Evolutionary conservation across 2,329 filamentous ascomycete species (phyloP).

Genomic region (Emergomyces africanus): DNA sequence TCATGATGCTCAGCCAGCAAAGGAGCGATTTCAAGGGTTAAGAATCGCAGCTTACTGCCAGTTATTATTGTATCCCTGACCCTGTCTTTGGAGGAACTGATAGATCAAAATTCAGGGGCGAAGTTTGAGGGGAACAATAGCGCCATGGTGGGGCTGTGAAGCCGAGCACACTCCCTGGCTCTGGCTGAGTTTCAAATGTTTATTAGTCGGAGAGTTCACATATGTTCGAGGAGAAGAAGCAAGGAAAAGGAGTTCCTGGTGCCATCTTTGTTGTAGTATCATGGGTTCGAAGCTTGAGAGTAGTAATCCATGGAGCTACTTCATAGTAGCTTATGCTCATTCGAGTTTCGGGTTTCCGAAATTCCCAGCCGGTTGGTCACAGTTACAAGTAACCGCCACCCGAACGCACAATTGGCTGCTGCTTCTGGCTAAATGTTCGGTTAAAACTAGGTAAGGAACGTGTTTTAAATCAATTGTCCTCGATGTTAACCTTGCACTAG

Average conservation of each 20-base stretch:
- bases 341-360: neutral
- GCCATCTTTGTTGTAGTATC: neutral
- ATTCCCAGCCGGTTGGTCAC: neutral
- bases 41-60: neutral
- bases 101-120: neutral
- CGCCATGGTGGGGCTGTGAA: neutral
- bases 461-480: too few species aligned
- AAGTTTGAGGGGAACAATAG: neutral
- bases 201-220: neutral
- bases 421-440: neutral
- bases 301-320: too few species aligned
- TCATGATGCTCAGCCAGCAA: neutral
- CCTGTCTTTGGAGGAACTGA: neutral
- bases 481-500: too few species aligned
- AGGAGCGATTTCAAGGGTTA: neutral
- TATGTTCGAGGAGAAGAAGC: neutral
- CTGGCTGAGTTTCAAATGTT: neutral
- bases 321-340: too few species aligned
- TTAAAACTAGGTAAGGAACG: neutral
- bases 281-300: neutral
- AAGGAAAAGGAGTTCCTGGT: neutral
- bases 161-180: neutral
- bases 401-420: neutral
- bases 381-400: neutral
- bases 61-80: neutral